These are phyloP conservation scores for Seiridium cupressi DNA, from an alignment of 2,329 filamentous ascomycete genomes.

Conservation along the genomic window DNA sequence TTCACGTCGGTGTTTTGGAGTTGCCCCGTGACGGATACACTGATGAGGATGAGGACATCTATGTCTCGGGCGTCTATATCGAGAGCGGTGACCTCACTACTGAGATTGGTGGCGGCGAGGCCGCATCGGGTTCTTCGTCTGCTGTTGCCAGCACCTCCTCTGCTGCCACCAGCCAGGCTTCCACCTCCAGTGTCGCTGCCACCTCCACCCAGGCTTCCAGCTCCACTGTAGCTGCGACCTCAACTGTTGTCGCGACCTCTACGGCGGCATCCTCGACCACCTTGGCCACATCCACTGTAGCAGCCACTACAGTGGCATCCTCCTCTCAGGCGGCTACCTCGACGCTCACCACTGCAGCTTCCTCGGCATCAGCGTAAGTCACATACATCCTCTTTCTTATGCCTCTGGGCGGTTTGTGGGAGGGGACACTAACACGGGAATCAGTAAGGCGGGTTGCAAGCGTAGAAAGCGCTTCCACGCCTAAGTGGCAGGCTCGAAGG, in stretches of 20 bases:
- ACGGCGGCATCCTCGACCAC: background rate
- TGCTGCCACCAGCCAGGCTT: background rate
- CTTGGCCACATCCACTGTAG: background rate
- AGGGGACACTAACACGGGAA: background rate
- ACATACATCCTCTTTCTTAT: background rate
- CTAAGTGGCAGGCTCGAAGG: background rate
- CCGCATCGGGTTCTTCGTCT: conserved; percentile 49
- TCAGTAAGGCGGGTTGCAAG: conserved; percentile 3
- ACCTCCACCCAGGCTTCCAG: background rate
- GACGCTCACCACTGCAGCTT: background rate
- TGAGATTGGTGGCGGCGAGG: conserved; percentile 62
- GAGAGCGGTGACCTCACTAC: conserved; percentile 52
- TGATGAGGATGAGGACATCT: conserved; percentile 63
- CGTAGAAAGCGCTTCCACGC: background rate
- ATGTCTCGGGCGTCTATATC: conserved; percentile 69
- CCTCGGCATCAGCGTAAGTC: background rate
- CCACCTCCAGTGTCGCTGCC: background rate
- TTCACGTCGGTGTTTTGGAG: conserved; percentile 70
- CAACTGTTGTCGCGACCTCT: background rate
- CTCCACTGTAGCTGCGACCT: background rate
- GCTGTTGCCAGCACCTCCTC: background rate
- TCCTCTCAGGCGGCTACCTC: background rate
- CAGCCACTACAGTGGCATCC: background rate
- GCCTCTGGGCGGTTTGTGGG: background rate
- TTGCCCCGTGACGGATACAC: conserved; percentile 56